Conservation (phyloP, 441 rosid genomes). For the Melianthus villosus region DNA sequence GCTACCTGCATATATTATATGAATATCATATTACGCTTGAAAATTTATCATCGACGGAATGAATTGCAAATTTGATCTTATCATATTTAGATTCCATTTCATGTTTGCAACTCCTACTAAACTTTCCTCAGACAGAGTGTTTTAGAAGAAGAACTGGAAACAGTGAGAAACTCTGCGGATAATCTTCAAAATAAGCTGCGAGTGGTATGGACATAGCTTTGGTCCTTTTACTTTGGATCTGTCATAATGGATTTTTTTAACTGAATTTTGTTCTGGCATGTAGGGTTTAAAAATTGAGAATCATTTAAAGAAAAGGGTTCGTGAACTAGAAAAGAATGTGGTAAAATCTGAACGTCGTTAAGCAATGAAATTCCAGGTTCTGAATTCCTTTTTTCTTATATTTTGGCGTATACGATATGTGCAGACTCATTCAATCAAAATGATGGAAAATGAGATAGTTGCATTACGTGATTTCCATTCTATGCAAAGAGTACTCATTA, state of each 20-base stretch:
- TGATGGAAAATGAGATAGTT: slow-evolving; percentile 28
- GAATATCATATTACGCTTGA: no score
- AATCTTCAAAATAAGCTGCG: slow-evolving; percentile 58
- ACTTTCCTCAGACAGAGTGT: slow-evolving; percentile 88
- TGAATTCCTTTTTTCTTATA: no score
- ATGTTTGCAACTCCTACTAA: slow-evolving; percentile 40
- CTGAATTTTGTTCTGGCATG: slow-evolving; percentile 13
- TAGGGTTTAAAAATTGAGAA: slow-evolving; percentile 93
- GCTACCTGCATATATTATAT: no score
- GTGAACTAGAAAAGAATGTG: slow-evolving; percentile 57
- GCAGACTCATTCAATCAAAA: slow-evolving; percentile 47
- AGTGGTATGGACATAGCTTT: slow-evolving; percentile 39
- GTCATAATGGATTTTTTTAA: no score
- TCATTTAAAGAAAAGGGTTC: slow-evolving; percentile 68
- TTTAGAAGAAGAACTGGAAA: slow-evolving; percentile 67
- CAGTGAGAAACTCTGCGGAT: slow-evolving; percentile 38
- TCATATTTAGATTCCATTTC: slow-evolving; percentile 13
- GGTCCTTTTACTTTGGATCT: slow-evolving; percentile 4
- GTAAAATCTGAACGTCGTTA: slow-evolving; percentile 20
- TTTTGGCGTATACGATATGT: slow-evolving; percentile 14
- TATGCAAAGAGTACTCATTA: slow-evolving; percentile 36
- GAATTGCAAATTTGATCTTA: neutral
- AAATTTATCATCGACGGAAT: no score
- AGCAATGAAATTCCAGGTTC: no score
- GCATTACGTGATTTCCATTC: slow-evolving; percentile 44